Evolutionary conservation across 2,329 filamentous ascomycete species (phyloP).

Genomic region (Hyphodiscus sp.): DNA sequence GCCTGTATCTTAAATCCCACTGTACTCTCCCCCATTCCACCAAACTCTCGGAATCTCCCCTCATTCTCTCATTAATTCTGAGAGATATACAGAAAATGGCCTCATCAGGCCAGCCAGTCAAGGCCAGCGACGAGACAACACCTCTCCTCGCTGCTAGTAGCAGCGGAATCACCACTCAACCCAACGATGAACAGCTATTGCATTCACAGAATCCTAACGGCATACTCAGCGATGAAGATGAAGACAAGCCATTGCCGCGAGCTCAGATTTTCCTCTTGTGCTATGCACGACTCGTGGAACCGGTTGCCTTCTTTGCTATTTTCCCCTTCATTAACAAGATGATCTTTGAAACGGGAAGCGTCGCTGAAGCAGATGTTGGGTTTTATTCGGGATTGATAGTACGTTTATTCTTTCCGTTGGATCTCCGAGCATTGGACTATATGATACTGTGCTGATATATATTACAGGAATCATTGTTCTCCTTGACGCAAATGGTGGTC

Average conservation of each 20-base stretch:
- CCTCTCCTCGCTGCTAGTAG: not conserved
- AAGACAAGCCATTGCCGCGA: constrained; percentile 47
- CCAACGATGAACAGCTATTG: not conserved
- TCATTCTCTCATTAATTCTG: too few species aligned
- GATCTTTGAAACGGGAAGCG: constrained; percentile 58
- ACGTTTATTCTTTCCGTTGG: not conserved
- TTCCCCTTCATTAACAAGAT: constrained; percentile 77
- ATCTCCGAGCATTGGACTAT: not conserved
- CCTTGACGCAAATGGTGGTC: constrained; percentile 66
- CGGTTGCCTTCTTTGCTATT: constrained; percentile 77
- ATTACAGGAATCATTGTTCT: constrained; percentile 57
- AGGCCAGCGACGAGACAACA: not conserved
- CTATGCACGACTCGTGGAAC: constrained; percentile 66
- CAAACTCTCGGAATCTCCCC: too few species aligned
- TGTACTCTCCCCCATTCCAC: too few species aligned
- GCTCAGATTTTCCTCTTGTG: constrained; percentile 68
- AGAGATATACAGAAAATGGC: too few species aligned
- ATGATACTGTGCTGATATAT: not conserved
- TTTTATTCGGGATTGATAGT: constrained; percentile 72
- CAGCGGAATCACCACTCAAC: not conserved
- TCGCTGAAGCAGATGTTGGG: constrained; percentile 61
- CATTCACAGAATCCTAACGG: not conserved
- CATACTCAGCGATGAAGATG: constrained; percentile 3
- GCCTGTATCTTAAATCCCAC: too few species aligned
- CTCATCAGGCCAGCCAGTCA: too few species aligned